Evolutionary conservation across 345 rosid genomes (phyloP), one percentile per base, ranked within the genome.

Genomic region (Sisymbrium altissimum): DNA sequence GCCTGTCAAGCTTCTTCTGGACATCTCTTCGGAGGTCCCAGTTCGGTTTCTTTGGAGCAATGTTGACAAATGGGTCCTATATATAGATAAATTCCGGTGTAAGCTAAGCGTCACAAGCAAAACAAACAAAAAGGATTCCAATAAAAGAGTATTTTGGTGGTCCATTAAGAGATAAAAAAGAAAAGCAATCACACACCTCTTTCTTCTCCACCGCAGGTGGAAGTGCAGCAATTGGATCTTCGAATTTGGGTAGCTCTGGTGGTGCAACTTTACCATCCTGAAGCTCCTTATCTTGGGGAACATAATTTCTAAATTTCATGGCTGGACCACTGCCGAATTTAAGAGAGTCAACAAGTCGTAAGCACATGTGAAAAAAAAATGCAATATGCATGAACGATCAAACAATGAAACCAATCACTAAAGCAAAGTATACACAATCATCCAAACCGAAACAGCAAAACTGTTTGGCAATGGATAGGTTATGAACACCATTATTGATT

Each of bases 21-120:
- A 90, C 90, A 78, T 90, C 97, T 69, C 98, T 92, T 50, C 96
- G 81, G 15, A 95, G 84, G 83, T 95, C 96, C 99, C 96, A 92
- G 71, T 96, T 96, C 9, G 99, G 96, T 76, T 96, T 92, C 86
- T 96, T 92, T 3, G 99, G 99, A 75, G 98, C 98, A 73, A 96
- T 92, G 82, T 87, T 96, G 70, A 85, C 85, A 77, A 96, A 89
- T 10, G 99, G 98, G 81, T 96, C 97, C 99, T 87, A 49, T 1
- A 49, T 0, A 77, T 72, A 3, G 64, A 56, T 29, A 19, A 9
- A 27, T 25, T 29, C 68, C 7, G 11, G 49, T 8, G 41, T 43
- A 17, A 71, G 64, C 52, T 64, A 65, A 17, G 32, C 46, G 35
- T 46, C n/a, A 62, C 5, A 27, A 32, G 19, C 18, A 45, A 13